A percentile compares a stretch with the other conserved stretches of the same genome.
phyloP scores from a whole-genome alignment of 2,329 filamentous ascomycete genomes.

The Myriosclerotinia scirpicola region DNA sequence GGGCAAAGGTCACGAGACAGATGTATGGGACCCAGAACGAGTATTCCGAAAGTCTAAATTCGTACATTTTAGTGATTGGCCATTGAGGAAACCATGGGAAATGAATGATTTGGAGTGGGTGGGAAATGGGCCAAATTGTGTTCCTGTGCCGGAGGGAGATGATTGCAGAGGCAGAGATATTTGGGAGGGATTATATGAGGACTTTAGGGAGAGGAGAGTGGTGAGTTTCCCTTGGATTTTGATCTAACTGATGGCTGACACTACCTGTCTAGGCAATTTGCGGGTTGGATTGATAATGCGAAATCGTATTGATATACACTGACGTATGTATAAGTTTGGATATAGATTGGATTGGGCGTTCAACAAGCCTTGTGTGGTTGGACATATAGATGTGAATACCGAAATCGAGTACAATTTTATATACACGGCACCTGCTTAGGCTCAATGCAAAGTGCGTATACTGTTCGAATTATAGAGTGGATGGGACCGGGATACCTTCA shows the following conservation, averaged over 20 bases:
- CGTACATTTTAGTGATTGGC: conserved; percentile 62
- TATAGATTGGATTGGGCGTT: background rate
- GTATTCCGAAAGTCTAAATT: conserved; percentile 53
- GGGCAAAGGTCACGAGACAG: conserved; percentile 42
- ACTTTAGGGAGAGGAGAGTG: conserved; percentile 33
- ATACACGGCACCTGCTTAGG: background rate
- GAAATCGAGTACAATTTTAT: background rate
- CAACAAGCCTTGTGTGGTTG: background rate
- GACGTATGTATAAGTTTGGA: background rate
- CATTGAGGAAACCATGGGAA: conserved; percentile 60
- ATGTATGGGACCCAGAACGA: conserved; percentile 52
- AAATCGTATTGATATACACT: background rate
- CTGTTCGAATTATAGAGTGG: background rate
- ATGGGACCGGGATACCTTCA: background rate
- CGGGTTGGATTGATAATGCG: background rate
- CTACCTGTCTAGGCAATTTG: background rate
- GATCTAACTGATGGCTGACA: background rate
- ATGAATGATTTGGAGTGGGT: conserved; percentile 23
- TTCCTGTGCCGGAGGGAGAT: conserved; percentile 22
- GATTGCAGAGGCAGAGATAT: conserved; percentile 35
- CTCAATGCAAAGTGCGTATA: background rate
- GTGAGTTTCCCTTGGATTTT: conserved; percentile 20
- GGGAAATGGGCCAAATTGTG: conserved; percentile 30
- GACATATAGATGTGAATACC: background rate
- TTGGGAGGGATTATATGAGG: conserved; percentile 35